phyloP scores from a whole-genome alignment of 2,329 filamentous ascomycete genomes.

The Fusarium sp. region DNA sequence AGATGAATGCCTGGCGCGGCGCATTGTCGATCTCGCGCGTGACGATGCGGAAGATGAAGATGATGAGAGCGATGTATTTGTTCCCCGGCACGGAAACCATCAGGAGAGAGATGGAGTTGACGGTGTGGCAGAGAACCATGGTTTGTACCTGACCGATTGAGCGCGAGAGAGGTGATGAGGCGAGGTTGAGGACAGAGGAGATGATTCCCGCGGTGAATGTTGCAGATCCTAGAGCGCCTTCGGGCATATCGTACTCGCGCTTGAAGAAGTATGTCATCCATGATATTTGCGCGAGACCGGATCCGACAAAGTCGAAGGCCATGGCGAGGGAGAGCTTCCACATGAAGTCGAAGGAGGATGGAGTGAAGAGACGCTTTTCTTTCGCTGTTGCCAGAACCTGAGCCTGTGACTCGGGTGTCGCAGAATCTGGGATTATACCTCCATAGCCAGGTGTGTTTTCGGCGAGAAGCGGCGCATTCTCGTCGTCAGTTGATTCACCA shows the following conservation, averaged over 20 bases:
- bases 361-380: constrained; percentile 31
- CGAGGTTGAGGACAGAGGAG: constrained; percentile 42
- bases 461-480: constrained; percentile 28
- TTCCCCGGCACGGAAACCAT: constrained; percentile 41
- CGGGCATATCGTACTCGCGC: constrained; percentile 42
- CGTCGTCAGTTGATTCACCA: not conserved
- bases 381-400: not conserved
- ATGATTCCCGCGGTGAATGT: constrained; percentile 44
- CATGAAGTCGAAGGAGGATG: constrained; percentile 37
- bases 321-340: constrained; percentile 43
- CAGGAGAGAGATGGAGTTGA: constrained; percentile 38
- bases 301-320: constrained; percentile 41
- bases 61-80: constrained; percentile 37
- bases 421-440: not conserved
- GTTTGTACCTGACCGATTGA: constrained; percentile 42
- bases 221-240: constrained; percentile 36
- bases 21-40: constrained; percentile 43
- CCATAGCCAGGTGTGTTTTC: constrained; percentile 18
- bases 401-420: not conserved
- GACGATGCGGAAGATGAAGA: constrained; percentile 44
- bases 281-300: constrained; percentile 42
- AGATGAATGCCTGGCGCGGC: constrained; percentile 42
- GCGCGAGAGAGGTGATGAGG: constrained; percentile 33
- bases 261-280: constrained; percentile 48
- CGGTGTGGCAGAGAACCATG: constrained; percentile 43